Evolutionary conservation across 2,329 filamentous ascomycete genomes (phyloP), one percentile per base, ranked within the genome.

Genomic region (Fusarium annulatum): DNA sequence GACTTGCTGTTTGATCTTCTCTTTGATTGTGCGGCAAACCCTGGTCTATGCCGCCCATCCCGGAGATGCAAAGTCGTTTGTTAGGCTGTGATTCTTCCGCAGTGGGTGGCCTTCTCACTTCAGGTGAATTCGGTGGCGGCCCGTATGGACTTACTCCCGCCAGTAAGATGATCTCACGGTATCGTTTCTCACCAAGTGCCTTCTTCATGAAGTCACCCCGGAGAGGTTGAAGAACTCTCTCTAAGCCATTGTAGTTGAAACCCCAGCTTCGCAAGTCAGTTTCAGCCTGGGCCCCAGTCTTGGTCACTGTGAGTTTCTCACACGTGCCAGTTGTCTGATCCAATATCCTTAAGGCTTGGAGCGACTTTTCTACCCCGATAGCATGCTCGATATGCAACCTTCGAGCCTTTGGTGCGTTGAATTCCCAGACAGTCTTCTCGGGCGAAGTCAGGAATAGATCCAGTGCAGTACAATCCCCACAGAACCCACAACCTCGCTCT

Each of bases 141-240:
- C 15, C 16, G 10, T 28, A 28, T 26, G 60, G 53, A 16, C 28
- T 58, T 21, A 61, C 23, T 23, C 19, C 53, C 28, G 55, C 46
- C 39, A 72, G 23, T 26, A 71, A 34, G 23, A 71, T 34, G 26
- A 72, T 28, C 30, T 68, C 55, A 14, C 51, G 45, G 26, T 72
- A 71, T 18, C 43, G 51, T 28, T 65, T 49, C 8, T 59, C 43
- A 6, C 60, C 69, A 45, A 72, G 49, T 26, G 26, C 42, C 26
- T 33, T 51, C 16, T 26, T 39, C 63, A 67, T 61, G 15, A 61
- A 48, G 10, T 42, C 30, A 23, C 43, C 42, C 14, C 53, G 30
- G 5, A 69, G 36, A 38, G 56, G 63, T 7, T 39, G 21, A 30
- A 36, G n/a, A 38, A 21, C 52, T 23, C 16, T 36, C 7, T 30